Evolutionary conservation across 2,329 filamentous ascomycete genomes (phyloP).

Genomic region (Emmonsiellopsis sp.): DNA sequence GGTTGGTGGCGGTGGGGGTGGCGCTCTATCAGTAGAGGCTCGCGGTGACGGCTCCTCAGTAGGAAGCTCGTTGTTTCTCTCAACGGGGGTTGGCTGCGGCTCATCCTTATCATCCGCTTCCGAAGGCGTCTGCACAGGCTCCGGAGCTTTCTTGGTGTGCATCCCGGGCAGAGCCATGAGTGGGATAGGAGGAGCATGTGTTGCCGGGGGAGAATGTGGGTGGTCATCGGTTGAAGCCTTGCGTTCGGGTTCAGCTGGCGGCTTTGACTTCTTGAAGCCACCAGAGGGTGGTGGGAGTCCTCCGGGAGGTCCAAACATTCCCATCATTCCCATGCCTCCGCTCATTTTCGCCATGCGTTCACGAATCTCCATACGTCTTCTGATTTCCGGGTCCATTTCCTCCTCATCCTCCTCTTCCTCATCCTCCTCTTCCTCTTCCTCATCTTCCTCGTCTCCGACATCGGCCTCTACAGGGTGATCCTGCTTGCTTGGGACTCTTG

Average conservation of each 20-base stretch:
- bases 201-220: constrained; percentile 17
- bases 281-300: constrained; percentile 33
- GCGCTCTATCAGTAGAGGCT: constrained; percentile 32
- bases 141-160: constrained; percentile 43
- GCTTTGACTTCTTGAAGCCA: constrained; percentile 37
- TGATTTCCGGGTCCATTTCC: constrained; percentile 78
- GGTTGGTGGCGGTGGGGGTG: constrained; percentile 36
- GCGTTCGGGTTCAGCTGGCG: constrained; percentile 27
- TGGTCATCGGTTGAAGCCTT: constrained; percentile 23
- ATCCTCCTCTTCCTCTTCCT: constrained; percentile 46
- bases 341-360: constrained; percentile 98
- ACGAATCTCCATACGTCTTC: constrained; percentile 76
- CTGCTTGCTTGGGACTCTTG: constrained; percentile 9
- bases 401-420: constrained; percentile 71
- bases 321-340: constrained; percentile 91
- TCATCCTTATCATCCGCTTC: constrained; percentile 45
- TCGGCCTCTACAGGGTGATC: constrained; percentile 38
- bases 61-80: constrained; percentile 3
- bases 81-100: constrained; percentile 27
- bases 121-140: constrained; percentile 36
- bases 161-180: constrained; percentile 58
- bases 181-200: constrained; percentile 38
- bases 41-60: constrained; percentile 34
- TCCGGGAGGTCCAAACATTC: constrained; percentile 70
- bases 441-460: constrained; percentile 37